phyloP scores from a whole-genome alignment of 352 stramenopile genomes.

The Hyaloperonospora brassicae region DNA sequence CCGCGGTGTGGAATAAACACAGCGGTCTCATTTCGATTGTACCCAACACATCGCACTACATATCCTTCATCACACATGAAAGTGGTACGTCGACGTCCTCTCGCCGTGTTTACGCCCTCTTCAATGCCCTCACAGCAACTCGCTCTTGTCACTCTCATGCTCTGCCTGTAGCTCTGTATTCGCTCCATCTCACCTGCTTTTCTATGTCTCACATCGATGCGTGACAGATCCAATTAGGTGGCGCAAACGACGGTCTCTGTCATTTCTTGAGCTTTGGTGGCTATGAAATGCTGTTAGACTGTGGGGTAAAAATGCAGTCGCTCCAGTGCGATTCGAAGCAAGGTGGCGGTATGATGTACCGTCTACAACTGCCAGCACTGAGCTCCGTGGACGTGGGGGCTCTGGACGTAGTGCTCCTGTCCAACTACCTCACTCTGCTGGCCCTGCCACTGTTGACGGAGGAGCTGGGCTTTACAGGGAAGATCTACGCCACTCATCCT shows the following conservation, averaged over 20 bases:
- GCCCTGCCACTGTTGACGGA: constrained; percentile 72
- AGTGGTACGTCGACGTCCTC: constrained; percentile 21
- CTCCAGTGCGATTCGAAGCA: background rate
- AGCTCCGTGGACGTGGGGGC: constrained; percentile 46
- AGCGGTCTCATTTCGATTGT: background rate
- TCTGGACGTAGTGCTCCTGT: constrained; percentile 68
- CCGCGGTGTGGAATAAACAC: background rate
- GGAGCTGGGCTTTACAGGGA: constrained; percentile 61
- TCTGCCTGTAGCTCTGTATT: constrained; percentile 3
- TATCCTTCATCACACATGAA: constrained; percentile 25
- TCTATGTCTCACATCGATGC: constrained; percentile 8
- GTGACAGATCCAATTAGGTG: constrained; percentile 65
- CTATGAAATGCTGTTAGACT: constrained; percentile 78
- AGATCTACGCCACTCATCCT: constrained; percentile 64
- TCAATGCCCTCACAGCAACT: constrained; percentile 3
- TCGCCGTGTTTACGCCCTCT: background rate
- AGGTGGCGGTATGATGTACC: constrained; percentile 12
- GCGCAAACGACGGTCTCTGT: constrained; percentile 58
- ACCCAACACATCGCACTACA: background rate
- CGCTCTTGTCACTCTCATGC: background rate
- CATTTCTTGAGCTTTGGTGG: constrained; percentile 76
- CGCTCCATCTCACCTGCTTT: constrained; percentile 13
- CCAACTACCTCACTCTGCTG: constrained; percentile 60
- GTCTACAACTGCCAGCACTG: constrained; percentile 31
- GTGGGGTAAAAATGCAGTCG: constrained; percentile 33